These are phyloP conservation scores for Xylaria hypoxylon DNA, from an alignment of 2,329 filamentous ascomycete genomes.

Conservation along the genomic window DNA sequence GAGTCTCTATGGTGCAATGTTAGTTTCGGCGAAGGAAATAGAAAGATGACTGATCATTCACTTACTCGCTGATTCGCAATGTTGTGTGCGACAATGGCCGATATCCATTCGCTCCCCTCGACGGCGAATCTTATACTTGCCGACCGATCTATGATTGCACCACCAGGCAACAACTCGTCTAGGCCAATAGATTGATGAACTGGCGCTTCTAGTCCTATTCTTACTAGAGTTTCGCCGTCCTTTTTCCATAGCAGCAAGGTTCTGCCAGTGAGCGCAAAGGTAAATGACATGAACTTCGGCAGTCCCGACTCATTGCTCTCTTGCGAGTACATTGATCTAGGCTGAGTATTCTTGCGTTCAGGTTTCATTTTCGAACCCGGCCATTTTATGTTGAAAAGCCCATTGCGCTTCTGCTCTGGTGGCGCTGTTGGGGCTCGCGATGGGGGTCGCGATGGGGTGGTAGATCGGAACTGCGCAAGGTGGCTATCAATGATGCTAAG, in stretches of 20 bases:
- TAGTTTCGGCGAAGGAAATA: not conserved
- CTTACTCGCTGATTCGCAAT: slow-evolving; percentile 23
- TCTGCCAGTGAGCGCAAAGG: slow-evolving; percentile 20
- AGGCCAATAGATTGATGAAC: not conserved
- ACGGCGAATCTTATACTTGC: slow-evolving; percentile 21
- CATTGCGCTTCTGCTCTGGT: slow-evolving; percentile 17
- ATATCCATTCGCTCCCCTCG: slow-evolving; percentile 25
- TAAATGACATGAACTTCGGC: slow-evolving; percentile 15
- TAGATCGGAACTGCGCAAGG: slow-evolving; percentile 1
- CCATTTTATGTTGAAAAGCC: slow-evolving; percentile 21
- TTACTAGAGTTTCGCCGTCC: not conserved
- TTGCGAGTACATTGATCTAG: slow-evolving; percentile 19
- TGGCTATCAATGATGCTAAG: slow-evolving; percentile 20
- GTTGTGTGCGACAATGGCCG: slow-evolving; percentile 20
- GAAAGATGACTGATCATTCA: not conserved
- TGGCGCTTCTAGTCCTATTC: not conserved
- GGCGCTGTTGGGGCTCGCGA: not conserved
- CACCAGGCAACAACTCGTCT: not conserved
- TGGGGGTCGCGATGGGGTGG: slow-evolving; percentile 7
- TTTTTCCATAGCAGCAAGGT: slow-evolving; percentile 16
- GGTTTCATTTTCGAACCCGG: slow-evolving; percentile 10
- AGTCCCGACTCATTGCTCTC: slow-evolving; percentile 5
- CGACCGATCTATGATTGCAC: slow-evolving; percentile 3
- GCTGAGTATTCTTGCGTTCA: not conserved
- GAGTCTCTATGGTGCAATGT: slow-evolving; percentile 9